A percentile compares a stretch with the other conserved stretches of the same genome.
These are phyloP conservation scores for Alternaria infectoria DNA, from an alignment of 2,329 filamentous ascomycete genomes.

Conservation along the genomic window DNA sequence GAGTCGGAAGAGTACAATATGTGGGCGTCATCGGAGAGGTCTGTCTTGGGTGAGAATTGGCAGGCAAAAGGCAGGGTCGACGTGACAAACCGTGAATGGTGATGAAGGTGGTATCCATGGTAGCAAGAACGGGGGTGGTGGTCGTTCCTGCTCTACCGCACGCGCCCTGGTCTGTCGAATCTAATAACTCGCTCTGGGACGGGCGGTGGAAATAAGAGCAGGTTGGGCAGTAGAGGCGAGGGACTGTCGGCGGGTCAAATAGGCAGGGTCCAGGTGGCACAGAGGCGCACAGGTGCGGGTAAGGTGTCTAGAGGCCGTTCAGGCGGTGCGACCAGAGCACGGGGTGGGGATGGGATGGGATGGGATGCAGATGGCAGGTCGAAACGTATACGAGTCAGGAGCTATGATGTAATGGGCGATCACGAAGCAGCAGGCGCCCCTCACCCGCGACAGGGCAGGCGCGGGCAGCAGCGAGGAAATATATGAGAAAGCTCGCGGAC, in stretches of 20 bases:
- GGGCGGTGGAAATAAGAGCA: constrained; percentile 30
- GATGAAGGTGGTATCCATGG: constrained; percentile 82
- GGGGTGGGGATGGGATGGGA: constrained; percentile 15
- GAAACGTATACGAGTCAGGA: constrained; percentile 6
- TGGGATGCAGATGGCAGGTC: constrained; percentile 1
- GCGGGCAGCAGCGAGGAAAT: neutral
- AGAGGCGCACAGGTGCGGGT: constrained; percentile 20
- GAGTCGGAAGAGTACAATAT: constrained; percentile 86
- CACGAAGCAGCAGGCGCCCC: neutral
- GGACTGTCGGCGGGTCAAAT: constrained; percentile 22
- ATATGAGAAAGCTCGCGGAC: neutral
- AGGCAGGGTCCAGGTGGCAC: constrained; percentile 33
- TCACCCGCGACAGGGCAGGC: neutral
- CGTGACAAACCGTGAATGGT: constrained; percentile 77
- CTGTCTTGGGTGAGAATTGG: constrained; percentile 52
- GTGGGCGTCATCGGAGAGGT: constrained; percentile 75
- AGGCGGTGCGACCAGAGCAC: constrained; percentile 17
- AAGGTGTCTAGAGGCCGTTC: constrained; percentile 20
- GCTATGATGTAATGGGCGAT: constrained; percentile 10
- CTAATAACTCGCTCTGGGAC: constrained; percentile 47
- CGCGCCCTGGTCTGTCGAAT: constrained; percentile 40
- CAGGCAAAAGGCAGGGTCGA: constrained; percentile 8
- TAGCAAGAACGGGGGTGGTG: constrained; percentile 8
- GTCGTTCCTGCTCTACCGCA: constrained; percentile 26
- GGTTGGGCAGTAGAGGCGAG: constrained; percentile 8